These are phyloP conservation scores for Hygrocybe punicea DNA, from an alignment of 768 basidiomycete species.

Conservation along the genomic window DNA sequence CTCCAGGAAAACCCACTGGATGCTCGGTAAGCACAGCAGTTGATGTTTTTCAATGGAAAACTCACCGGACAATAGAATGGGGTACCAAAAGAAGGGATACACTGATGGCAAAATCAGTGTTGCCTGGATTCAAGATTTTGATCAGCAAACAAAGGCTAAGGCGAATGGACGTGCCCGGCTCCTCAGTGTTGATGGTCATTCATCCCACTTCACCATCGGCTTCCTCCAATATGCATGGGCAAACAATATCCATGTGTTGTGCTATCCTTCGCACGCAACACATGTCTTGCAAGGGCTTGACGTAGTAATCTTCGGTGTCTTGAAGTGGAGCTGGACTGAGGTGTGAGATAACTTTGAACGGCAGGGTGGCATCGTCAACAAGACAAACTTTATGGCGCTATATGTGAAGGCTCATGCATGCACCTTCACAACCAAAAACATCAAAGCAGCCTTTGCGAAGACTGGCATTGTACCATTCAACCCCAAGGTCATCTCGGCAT, in stretches of 20 bases:
- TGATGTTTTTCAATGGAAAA: slow-evolving; percentile 9
- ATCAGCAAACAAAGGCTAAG: slow-evolving; percentile 19
- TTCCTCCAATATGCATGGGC: slow-evolving; percentile 27
- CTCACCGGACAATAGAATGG: slow-evolving; percentile 17
- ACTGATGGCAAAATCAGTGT: slow-evolving; percentile 25
- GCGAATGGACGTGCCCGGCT: slow-evolving; percentile 21
- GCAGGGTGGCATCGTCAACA: slow-evolving; percentile 18
- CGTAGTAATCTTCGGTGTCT: slow-evolving; percentile 11
- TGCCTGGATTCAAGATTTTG: slow-evolving; percentile 28
- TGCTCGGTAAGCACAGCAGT: slow-evolving; percentile 31
- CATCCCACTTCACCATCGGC: slow-evolving; percentile 28
- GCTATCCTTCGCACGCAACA: slow-evolving; percentile 29
- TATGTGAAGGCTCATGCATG: slow-evolving; percentile 17
- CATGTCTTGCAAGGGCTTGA: slow-evolving; percentile 22
- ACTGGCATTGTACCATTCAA: no score
- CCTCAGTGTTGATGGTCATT: slow-evolving; percentile 39
- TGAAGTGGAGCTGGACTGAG: slow-evolving; percentile 15
- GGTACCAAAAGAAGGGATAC: slow-evolving; percentile 9
- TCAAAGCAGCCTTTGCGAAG: no score
- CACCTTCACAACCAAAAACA: not conserved
- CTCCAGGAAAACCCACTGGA: slow-evolving; percentile 37
- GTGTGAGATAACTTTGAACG: slow-evolving; percentile 13
- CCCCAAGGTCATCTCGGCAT: no score
- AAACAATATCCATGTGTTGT: slow-evolving; percentile 29
- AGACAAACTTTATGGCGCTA: slow-evolving; percentile 27